phyloP scores from a whole-genome alignment of 2,329 filamentous ascomycete genomes.

The Lasiodiplodia citricola region DNA sequence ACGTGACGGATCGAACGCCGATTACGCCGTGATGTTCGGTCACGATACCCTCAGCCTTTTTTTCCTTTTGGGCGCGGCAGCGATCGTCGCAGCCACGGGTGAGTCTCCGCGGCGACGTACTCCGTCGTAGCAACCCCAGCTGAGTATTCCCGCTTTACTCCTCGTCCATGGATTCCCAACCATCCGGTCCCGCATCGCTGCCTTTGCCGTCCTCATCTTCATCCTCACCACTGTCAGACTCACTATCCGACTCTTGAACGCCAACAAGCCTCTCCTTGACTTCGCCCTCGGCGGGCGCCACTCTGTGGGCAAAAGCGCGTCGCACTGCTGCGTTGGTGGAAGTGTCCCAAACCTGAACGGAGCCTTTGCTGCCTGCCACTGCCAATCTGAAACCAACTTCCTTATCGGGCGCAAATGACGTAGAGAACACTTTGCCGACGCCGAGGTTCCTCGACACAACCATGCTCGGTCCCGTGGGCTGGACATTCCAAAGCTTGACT shows the following conservation, averaged over 20 bases:
- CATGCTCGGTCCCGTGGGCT: slow-evolving; percentile 80
- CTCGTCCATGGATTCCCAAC: slow-evolving; percentile 50
- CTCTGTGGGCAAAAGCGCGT: slow-evolving; percentile 76
- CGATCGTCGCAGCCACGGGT: not conserved
- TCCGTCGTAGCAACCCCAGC: not conserved
- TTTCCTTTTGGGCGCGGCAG: not conserved
- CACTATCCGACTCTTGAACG: slow-evolving; percentile 68
- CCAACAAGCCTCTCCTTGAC: slow-evolving; percentile 79
- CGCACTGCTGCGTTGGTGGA: slow-evolving; percentile 89
- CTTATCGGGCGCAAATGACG: slow-evolving; percentile 84
- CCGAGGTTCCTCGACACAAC: slow-evolving; percentile 91
- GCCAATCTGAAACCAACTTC: slow-evolving; percentile 92
- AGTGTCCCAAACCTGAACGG: slow-evolving; percentile 94
- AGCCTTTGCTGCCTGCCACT: slow-evolving; percentile 92
- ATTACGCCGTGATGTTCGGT: slow-evolving; percentile 3
- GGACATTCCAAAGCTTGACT: slow-evolving; percentile 96
- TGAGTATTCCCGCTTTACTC: slow-evolving; percentile 37
- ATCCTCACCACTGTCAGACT: slow-evolving; percentile 59
- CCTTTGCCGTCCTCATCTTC: slow-evolving; percentile 46
- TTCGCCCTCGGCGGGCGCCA: slow-evolving; percentile 64
- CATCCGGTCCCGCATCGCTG: slow-evolving; percentile 39
- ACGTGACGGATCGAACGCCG: slow-evolving; percentile 11
- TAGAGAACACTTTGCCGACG: slow-evolving; percentile 92
- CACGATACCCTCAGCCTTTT: not conserved
- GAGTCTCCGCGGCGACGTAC: not conserved